Evolutionary conservation across 2,329 filamentous ascomycete genomes (phyloP), one percentile per base, ranked within the genome.

Genomic region (Penicillium sp.): DNA sequence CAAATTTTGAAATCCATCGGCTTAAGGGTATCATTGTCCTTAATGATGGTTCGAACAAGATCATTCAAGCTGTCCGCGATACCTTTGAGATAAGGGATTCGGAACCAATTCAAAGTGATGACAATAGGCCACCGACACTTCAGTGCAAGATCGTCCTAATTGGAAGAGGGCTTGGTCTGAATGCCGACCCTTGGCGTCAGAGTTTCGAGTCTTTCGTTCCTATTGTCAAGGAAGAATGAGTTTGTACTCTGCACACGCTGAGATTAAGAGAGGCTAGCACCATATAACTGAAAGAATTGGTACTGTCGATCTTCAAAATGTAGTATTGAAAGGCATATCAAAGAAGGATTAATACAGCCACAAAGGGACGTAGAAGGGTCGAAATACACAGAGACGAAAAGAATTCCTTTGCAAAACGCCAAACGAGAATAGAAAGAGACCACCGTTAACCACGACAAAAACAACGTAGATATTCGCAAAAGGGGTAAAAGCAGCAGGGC

Each of bases 31-130:
- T 87, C 2, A 65, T 97, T 5, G 71, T 78, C 0, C 71, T 91
- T 13, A 74, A 83, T 39, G 60, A 68, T 25, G 87, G 87, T 1
- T 70, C 73, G 0, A 70, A 81, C 29, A 86, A 87, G 60, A 80
- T 97, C 48, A 75, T 97, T 6, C 93, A 98, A 64, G 93, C 90
- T 2, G 93, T 98, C 1, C 74, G 91, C 37, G 91, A 96, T 55
- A 78, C 97, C 11, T 98, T 97, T 63, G 93, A 98, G 57, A 85
- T 97, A 16, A 79, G 87, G 16, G 88, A 95, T 51, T 53, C 57
- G 10, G 54, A 61, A n/a, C 47, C 43, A 2, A 37, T 48, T 6
- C 40, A 51, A n/a, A 41, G 48, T 10, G 41, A 45, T 7, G 49
- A 54, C 14, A 58, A 61, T 11, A 42, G 40, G 14, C 39, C 43